A percentile compares a stretch with the other conserved stretches of the same genome.
These are phyloP conservation scores for Glomus cerebriforme DNA, from an alignment of 192 early-diverging fungal species.

Conservation along the genomic window DNA sequence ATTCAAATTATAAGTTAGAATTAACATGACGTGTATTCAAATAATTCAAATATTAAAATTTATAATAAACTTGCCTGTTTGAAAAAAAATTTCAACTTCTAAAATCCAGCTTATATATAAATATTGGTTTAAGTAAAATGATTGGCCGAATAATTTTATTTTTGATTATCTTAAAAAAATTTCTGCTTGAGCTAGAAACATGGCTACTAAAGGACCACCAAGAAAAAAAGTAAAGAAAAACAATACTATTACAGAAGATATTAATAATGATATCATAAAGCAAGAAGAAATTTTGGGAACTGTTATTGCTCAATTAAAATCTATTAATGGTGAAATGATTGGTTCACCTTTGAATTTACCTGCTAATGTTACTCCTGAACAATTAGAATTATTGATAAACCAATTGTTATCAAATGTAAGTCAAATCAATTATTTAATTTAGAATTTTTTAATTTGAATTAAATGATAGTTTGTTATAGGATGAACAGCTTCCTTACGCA, in stretches of 20 bases:
- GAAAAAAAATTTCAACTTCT: too few species aligned
- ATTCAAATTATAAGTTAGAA: too few species aligned
- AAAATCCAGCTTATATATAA: too few species aligned
- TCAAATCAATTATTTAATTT: neutral
- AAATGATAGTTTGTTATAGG: conserved; percentile 46
- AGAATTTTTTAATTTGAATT: neutral
- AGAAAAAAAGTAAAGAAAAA: conserved; percentile 31
- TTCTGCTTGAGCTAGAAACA: neutral
- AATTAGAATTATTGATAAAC: conserved; percentile 87
- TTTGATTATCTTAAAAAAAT: neutral
- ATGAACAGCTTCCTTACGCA: conserved; percentile 91
- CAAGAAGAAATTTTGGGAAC: conserved; percentile 33
- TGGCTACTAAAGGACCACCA: conserved; percentile 30
- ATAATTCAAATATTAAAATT: too few species aligned
- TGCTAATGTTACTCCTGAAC: conserved; percentile 78
- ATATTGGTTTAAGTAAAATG: neutral
- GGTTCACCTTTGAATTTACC: conserved; percentile 92
- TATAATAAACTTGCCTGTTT: too few species aligned
- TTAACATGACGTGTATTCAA: too few species aligned
- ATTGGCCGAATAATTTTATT: too few species aligned
- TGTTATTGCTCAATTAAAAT: conserved; percentile 82
- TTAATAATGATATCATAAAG: conserved; percentile 35
- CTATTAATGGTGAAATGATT: conserved; percentile 71
- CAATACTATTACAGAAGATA: conserved; percentile 30
- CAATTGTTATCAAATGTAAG: conserved; percentile 80